Evolutionary conservation across 768 basidiomycete species (phyloP).

Genomic region (Lentinula sp.): DNA sequence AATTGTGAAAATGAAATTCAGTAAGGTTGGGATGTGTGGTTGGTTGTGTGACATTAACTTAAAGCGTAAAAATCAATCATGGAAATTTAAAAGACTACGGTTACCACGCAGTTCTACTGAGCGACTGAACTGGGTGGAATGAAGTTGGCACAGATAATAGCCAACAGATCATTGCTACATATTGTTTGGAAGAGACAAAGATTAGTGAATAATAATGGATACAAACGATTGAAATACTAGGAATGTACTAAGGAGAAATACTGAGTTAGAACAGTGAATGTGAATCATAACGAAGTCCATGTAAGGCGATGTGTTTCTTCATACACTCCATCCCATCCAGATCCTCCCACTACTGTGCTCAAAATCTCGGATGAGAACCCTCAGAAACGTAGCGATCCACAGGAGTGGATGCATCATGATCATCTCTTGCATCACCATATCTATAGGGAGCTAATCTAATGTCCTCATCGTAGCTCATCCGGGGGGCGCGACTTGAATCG

Average conservation of each 20-base stretch:
- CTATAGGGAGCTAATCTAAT: constrained; percentile 33
- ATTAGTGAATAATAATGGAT: background rate
- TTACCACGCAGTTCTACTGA: no score
- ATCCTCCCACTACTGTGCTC: background rate
- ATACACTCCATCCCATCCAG: background rate
- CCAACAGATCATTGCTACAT: background rate
- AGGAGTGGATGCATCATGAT: background rate
- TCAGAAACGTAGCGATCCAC: background rate
- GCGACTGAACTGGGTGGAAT: background rate
- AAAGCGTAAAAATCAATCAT: no score
- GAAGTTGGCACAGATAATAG: background rate
- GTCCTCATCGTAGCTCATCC: constrained; percentile 32
- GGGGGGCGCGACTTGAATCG: constrained; percentile 1
- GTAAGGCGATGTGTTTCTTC: background rate
- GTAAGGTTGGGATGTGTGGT: no score
- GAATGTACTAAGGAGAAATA: background rate
- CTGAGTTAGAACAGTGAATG: background rate
- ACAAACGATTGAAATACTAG: background rate
- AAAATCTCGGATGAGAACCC: background rate
- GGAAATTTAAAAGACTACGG: no score
- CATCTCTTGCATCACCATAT: constrained; percentile 7
- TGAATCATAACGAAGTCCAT: background rate
- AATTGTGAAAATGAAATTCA: no score
- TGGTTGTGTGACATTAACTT: no score
- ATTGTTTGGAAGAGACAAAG: background rate